Base-by-base conservation (phyloP, 352 stramenopile genomes). In the Phytophthora tentaculata region DNA sequence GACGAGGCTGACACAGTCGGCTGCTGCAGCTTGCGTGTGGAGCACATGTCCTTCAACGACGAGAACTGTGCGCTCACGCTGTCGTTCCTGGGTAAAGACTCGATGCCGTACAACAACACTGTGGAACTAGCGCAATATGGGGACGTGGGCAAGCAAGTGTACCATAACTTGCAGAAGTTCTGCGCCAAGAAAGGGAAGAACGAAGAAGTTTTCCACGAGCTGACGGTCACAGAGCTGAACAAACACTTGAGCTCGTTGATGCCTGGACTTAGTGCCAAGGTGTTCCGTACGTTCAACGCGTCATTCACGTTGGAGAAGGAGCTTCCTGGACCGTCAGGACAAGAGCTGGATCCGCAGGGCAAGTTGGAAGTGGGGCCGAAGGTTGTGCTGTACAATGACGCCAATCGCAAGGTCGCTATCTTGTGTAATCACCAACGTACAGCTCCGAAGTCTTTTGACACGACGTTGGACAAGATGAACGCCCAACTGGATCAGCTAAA, bases 261-360 rank as follows among this genome's bases (percentile, higher is more conserved):
- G 98, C 95, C 98, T 19, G 98, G 98, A 1, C 83, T 99, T 5
- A 98, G 96, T 29, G 98, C 98, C 50, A 99, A 99, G 81, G 98
- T 99, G 0, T 99, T 99, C 79, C 97, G 98, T 98, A 99, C 98
- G 28, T 99, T 99, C 87, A 99, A 99, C 83, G 98, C 98, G 5
- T 99, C 96, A 0, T 94, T 99, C 47, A 99, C 98, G 37, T 84
- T 99, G 28, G 95, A 99, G 75, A 94, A 99, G 72, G 94, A 99
- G 81, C 80, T 99, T 41, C 88, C 86, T 44, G 63, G 69, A 2
- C 65, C 72, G 3, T 69, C 64, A 61, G 63, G 67, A 55, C 53
- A 78, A 14, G 72, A 83, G 41, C 61, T 95, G 22, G 84, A 94
- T 41, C 75, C 76, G 1, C 64, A 88, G 20, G 84, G 84, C 10